phyloP scores from a whole-genome alignment of 768 basidiomycete genomes.

The Megacollybia marginata region DNA sequence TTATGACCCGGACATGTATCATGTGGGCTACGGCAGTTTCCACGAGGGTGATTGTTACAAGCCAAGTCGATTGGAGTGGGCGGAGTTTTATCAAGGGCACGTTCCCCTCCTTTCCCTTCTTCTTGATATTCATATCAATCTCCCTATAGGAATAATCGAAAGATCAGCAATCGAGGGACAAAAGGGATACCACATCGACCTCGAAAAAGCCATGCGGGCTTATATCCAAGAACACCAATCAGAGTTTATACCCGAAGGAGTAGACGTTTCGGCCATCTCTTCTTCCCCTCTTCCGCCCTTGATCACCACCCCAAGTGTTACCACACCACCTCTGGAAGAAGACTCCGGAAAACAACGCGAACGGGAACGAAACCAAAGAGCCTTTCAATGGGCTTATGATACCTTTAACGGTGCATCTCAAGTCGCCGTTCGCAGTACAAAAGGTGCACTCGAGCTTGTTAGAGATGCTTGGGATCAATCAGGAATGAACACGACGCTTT shows the following conservation, averaged over 20 bases:
- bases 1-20: slow-evolving; percentile 91
- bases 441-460: slow-evolving; percentile 70
- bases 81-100: slow-evolving; percentile 93
- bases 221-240: slow-evolving; percentile 85
- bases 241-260: slow-evolving; percentile 91
- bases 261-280: too few relatives aligned
- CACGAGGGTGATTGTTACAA: slow-evolving; percentile 79
- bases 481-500: slow-evolving; percentile 63
- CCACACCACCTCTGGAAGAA: slow-evolving; percentile 25
- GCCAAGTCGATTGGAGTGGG: slow-evolving; percentile 93
- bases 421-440: slow-evolving; percentile 65
- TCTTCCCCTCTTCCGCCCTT: too few relatives aligned
- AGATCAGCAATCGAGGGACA: slow-evolving; percentile 88
- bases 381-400: slow-evolving; percentile 84
- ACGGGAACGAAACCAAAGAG: slow-evolving; percentile 61
- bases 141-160: slow-evolving; percentile 92
- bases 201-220: slow-evolving; percentile 76
- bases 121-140: too few relatives aligned
- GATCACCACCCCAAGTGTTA: slow-evolving; percentile 1
- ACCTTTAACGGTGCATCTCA: slow-evolving; percentile 71
- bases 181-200: slow-evolving; percentile 73
- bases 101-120: too few relatives aligned
- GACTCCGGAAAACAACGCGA: slow-evolving; percentile 45
- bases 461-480: slow-evolving; percentile 76
- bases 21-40: slow-evolving; percentile 85